Base-by-base conservation (phyloP, 1,284 basidiomycete genomes). In the Melanopsichium pennsylvanicum region DNA sequence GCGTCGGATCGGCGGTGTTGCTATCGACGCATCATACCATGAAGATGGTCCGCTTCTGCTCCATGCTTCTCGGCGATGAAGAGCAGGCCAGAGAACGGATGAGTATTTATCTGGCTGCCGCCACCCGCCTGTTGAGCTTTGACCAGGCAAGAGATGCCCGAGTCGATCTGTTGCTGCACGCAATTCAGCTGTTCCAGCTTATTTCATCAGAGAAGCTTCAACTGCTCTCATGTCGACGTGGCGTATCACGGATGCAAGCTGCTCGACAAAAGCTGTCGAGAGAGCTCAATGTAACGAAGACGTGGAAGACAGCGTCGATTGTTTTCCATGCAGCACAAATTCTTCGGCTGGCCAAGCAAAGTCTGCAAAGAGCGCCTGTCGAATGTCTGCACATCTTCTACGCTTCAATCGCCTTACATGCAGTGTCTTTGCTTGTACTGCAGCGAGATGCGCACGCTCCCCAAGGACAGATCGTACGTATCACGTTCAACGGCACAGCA, bases 361-460 rank as follows among this genome's bases (percentile, higher is more conserved):
- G 55, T n/a, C 22, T 40, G 19, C 35, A 58, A 25, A 15, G 47
- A 15, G 44, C 46, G 7, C 55, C 55, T 3, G 47, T 40, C 12
- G 55, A 58, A 36, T 50, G 55, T 26, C 21, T 58, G 18, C 40
- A 49, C 32, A 45, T 58, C 35, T 58, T 58, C 12, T 58, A 58
- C 26, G 55, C 47, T 19, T 46, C 46, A 18, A 29, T 50, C 15
- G 41, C 43, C 4, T 26, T 56, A 19, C 54, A 56, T 11, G 45
- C 54, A 3, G 54, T 56, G 5, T 56, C 54, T 10, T 16, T 38
- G 21, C 40, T 56, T 4, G 45, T 48, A 8, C 23, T 56, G 21
- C 39, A 43, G 29, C 27, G 32, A 16, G 25, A 46, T 16, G 38
- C 37, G 5, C 37, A 36, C 6, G 51, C 33, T 9, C 26, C 38